phyloP scores from a whole-genome alignment of 1,139 yeast species.

The Debaryomyces nepalensis region DNA sequence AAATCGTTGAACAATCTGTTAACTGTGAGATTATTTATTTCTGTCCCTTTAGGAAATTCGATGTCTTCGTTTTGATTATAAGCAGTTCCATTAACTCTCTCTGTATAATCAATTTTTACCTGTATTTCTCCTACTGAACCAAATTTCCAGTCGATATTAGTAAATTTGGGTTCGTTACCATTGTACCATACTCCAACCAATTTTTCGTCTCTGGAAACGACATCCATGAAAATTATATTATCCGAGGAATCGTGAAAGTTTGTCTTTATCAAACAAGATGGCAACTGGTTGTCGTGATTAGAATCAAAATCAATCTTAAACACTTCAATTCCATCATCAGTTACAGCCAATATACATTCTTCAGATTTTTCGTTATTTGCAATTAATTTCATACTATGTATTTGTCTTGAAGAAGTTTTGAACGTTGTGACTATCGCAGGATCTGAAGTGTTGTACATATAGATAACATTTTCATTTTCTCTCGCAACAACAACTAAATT shows the following conservation, averaged over 20 bases:
- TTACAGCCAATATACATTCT: constrained; percentile 21
- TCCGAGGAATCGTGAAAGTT: constrained; percentile 14
- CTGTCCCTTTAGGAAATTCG: constrained; percentile 15
- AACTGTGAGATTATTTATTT: constrained; percentile 27
- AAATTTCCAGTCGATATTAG: constrained; percentile 25
- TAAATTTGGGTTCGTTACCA: constrained; percentile 33
- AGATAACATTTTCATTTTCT: constrained; percentile 10
- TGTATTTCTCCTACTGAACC: constrained; percentile 21
- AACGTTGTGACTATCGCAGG: constrained; percentile 12
- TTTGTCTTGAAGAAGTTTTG: constrained; percentile 11
- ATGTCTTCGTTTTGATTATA: constrained; percentile 13
- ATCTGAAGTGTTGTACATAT: constrained; percentile 15
- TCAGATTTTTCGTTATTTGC: constrained; percentile 7
- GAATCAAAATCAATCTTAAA: constrained; percentile 18
- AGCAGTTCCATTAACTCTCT: constrained; percentile 11
- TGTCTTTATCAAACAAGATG: constrained; percentile 19
- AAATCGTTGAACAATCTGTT: constrained; percentile 31
- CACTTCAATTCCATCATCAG: constrained; percentile 24
- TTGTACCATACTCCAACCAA: constrained; percentile 44
- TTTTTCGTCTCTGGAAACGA: constrained; percentile 13
- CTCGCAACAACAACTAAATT: constrained; percentile 16
- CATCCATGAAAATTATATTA: constrained; percentile 19
- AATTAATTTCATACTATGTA: constrained; percentile 12
- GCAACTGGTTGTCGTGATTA: constrained; percentile 11
- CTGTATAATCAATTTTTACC: constrained; percentile 23